Percentiles rank a stretch among this genome's conserved stretches.
phyloP scores from a whole-genome alignment of 1,284 basidiomycete genomes.

The Trichosporon ovoides region DNA sequence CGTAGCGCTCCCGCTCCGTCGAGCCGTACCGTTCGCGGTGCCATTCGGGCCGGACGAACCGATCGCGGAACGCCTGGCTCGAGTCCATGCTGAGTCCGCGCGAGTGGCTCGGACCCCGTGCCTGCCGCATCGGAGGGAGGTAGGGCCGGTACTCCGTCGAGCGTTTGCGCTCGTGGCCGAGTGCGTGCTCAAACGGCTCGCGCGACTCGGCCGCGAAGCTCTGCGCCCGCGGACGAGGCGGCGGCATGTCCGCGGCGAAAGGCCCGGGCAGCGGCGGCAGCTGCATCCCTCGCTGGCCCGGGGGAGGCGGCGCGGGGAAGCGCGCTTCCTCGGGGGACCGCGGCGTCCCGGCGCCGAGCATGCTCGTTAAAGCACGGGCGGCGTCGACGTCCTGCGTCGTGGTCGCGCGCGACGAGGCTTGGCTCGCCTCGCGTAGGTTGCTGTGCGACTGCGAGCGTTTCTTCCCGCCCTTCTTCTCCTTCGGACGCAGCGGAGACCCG shows the following conservation, averaged over 20 bases:
- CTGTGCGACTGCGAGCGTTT: constrained; percentile 42
- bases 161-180: constrained; percentile 1
- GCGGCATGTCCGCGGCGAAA: constrained; percentile 16
- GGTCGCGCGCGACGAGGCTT: constrained; percentile 7
- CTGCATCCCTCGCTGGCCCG: neutral
- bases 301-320: neutral
- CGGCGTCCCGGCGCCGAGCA: constrained; percentile 29
- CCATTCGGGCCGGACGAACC: constrained; percentile 10
- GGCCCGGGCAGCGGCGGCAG: constrained; percentile 10
- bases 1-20: constrained; percentile 8
- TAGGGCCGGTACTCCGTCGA: neutral
- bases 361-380: constrained; percentile 40
- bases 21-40: constrained; percentile 12
- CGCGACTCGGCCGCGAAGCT: constrained; percentile 14
- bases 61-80: constrained; percentile 13
- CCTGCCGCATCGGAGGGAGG: neutral
- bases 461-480: constrained; percentile 25
- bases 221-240: constrained; percentile 18
- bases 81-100: constrained; percentile 43
- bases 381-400: constrained; percentile 45
- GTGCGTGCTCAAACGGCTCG: constrained; percentile 7
- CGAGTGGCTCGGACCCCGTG: constrained; percentile 4
- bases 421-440: constrained; percentile 19
- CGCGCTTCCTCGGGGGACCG: constrained; percentile 12
- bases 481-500: constrained; percentile 17